Evolutionary conservation across 768 basidiomycete genomes (phyloP).

Genomic region (Suillus tomentosus): DNA sequence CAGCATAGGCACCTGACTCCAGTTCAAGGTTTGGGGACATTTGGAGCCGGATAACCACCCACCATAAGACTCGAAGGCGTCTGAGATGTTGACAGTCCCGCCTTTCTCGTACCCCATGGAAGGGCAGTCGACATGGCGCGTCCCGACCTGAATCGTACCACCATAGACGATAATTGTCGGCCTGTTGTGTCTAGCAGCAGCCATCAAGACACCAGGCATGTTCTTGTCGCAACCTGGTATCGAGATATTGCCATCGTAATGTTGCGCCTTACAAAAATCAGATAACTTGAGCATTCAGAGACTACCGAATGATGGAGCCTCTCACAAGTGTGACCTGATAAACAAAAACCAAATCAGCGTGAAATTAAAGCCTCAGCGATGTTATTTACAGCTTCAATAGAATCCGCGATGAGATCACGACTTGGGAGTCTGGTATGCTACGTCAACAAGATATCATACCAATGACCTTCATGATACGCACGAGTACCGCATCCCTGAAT

Average conservation of each 20-base stretch:
- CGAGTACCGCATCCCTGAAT: slow-evolving; percentile 85
- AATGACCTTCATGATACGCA: slow-evolving; percentile 38
- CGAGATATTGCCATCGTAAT: slow-evolving; percentile 86
- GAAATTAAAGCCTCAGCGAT: neutral
- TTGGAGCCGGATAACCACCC: slow-evolving; percentile 7
- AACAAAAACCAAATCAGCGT: slow-evolving; percentile 9
- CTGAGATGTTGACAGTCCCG: slow-evolving; percentile 82
- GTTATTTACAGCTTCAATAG: slow-evolving; percentile 71
- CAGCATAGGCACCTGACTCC: slow-evolving; percentile 68
- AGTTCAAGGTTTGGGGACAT: slow-evolving; percentile 1
- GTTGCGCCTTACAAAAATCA: slow-evolving; percentile 60
- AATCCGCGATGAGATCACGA: slow-evolving; percentile 89
- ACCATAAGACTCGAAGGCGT: slow-evolving; percentile 87
- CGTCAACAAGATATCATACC: slow-evolving; percentile 4
- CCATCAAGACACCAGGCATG: slow-evolving; percentile 89
- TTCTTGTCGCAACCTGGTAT: slow-evolving; percentile 92
- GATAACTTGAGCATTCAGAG: neutral
- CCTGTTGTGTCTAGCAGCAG: slow-evolving; percentile 83
- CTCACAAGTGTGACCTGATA: slow-evolving; percentile 58
- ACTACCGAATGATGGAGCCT: neutral
- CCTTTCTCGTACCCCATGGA: slow-evolving; percentile 76
- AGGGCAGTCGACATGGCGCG: slow-evolving; percentile 78
- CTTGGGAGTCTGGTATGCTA: slow-evolving; percentile 62
- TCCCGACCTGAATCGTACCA: slow-evolving; percentile 80
- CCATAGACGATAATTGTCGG: slow-evolving; percentile 89